Evolutionary conservation across 768 basidiomycete species (phyloP), one percentile per base, ranked within the genome.

Genomic region (Sistotremastrum niveocremeum): DNA sequence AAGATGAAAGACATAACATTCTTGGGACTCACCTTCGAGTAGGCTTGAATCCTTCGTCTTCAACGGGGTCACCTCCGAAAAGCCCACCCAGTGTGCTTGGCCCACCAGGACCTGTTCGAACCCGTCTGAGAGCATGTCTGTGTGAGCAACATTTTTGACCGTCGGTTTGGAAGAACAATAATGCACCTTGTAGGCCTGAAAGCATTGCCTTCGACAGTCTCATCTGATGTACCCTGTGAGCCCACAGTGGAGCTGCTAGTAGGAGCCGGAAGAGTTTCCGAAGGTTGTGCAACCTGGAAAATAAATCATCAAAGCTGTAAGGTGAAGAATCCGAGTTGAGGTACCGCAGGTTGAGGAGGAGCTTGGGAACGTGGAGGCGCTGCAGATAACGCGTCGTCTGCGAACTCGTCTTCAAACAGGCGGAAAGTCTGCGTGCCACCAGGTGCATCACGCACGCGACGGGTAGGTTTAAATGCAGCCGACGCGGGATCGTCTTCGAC

Each of bases 1-100:
- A 12, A 12, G 2, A 7, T 35, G 28, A 6, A 49, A 43, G 41
- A 32, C 7, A 34, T 20, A 20, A 20, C 20, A 37, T 30, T 6
- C n/a, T 30, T n/a, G 29, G 37, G 7, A 57, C 65, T 28, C 60
- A 79, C 82, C 76, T 72, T 54, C 83, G 77, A 11, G 81, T 81
- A 4, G 83, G 83, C 53, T 77, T 74, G 58, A 81, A 84, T 46
- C 69, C 66, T 29, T 70, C 20, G 20, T 20, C 65, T 12, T 53
- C 34, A 9, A 52, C 50, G 1, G 60, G 53, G 32, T 66, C 60
- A 6, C 69, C 69, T 66, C 69, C 68, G 76, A 81, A 37, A 82
- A 62, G 31, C 33, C 45, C 49, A 20, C 20, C 20, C 20, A 20
- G 54, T 58, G 69, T 33, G 59, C 51, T 42, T 11, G 50, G 30